Base-by-base conservation (phyloP, 176 grass and related monocot species). In the Carex kokanica region DNA sequence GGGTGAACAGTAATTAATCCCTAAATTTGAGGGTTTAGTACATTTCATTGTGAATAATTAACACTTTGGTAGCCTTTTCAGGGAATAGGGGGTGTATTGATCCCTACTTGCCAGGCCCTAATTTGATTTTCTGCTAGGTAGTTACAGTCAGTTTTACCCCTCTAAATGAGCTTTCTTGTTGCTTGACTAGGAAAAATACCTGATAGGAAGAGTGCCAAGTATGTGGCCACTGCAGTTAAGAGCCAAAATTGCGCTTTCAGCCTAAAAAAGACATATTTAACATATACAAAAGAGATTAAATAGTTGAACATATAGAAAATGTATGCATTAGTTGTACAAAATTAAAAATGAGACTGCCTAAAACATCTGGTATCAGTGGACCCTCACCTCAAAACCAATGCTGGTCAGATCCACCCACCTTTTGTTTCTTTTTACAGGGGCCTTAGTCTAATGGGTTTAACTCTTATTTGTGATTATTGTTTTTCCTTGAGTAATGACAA, bases 161-260 rank as follows among this genome's bases (percentile, higher is more conserved):
- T 62, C 36, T 32, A 3, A 38, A 80, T 36, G 32, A 80, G 3
- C 1, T 38, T 43, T 81, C 5, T 38, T 34, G 2, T 21, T 62
- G 57, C 23, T 64, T 4, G 12, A 55, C 1, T 65, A 45, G 61
- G 24, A 24, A 13, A 82, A 71, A 85, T 92, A 89, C 94, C 94
- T 92, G 81, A 97, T 90, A 81, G 92, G 92, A 40, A 94, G 91
- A 18, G 83, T 74, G 56, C 92, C 92, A 79, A 97, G 88, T 80
- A 85, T 43, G 86, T 89, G 79, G 14, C 94, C 94, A 77, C 94
- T 97, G 20, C 80, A 94, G 80, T 90, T 97, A 79, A 97, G 83
- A 78, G 94, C 94, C 64, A 86, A 14, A 89, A 97, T 90, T 52
- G 94, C 94, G 83, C 94, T 92, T 88, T 97, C 94, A 64, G 92